These are phyloP conservation scores for Friedmanniomyces simplex DNA, from an alignment of 495 filamentous ascomycete genomes.

Conservation along the genomic window DNA sequence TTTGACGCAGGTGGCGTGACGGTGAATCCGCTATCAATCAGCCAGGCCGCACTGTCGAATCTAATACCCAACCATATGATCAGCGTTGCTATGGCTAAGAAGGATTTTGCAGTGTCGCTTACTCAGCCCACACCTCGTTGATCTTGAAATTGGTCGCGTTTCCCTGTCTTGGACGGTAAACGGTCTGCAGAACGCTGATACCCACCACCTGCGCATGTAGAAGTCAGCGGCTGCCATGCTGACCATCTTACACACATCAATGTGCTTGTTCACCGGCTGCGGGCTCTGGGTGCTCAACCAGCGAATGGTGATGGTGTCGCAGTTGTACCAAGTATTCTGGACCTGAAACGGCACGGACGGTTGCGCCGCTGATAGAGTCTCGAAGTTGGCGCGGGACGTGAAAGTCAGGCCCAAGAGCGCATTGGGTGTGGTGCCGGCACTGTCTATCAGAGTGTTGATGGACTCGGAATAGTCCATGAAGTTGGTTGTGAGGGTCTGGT, in stretches of 20 bases:
- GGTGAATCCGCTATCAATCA: not conserved
- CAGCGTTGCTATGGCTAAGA: no score
- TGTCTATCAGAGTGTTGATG: conserved; percentile 12
- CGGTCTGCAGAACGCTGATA: conserved; percentile 2
- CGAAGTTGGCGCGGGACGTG: conserved; percentile 6
- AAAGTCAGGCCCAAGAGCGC: conserved; percentile 3
- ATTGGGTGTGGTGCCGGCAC: not conserved
- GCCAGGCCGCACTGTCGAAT: conserved; percentile 6
- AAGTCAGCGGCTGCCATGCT: no score
- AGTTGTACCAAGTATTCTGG: conserved; percentile 11
- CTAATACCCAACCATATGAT: no score
- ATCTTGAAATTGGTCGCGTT: not conserved
- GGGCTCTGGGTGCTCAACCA: conserved; percentile 4
- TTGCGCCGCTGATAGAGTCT: conserved; percentile 2
- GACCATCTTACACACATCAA: no score
- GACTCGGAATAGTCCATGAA: conserved; percentile 15
- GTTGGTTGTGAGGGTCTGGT: not conserved
- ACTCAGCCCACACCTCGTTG: conserved; percentile 6
- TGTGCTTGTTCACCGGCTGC: not conserved
- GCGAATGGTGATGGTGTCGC: conserved; percentile 12
- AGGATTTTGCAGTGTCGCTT: no score
- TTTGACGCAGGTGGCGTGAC: not conserved
- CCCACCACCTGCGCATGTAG: not conserved
- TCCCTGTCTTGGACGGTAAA: not conserved
- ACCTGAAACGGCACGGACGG: conserved; percentile 9